Conservation (phyloP, 306 rosid species). For the Rosa multiflora region DNA sequence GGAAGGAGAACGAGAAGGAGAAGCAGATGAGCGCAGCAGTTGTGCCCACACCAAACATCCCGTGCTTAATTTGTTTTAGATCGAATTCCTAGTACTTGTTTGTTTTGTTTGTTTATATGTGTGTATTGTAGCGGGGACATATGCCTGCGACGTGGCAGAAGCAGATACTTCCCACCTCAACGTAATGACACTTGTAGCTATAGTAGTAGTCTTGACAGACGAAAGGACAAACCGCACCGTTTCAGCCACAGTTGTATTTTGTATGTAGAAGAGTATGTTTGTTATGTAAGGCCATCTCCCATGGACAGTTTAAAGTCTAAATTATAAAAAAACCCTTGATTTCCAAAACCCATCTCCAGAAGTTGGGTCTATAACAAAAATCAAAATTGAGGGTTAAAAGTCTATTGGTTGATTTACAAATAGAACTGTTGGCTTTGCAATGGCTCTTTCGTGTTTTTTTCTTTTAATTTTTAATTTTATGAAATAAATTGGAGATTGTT, state of each 20-base stretch:
- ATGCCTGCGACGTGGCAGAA: neutral
- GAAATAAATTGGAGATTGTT: no score
- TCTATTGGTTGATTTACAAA: no score
- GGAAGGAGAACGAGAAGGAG: neutral
- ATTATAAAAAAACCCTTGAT: no score
- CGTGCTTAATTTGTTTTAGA: slow-evolving; percentile 1
- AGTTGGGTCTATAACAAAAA: no score
- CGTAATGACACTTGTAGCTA: neutral
- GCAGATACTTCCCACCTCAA: neutral
- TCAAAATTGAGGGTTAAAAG: no score
- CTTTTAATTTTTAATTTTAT: no score
- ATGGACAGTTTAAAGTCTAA: no score
- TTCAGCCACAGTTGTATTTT: neutral
- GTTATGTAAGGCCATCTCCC: no score
- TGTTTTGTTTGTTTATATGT: neutral
- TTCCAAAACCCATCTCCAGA: no score
- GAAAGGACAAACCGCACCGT: neutral
- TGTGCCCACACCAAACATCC: neutral
- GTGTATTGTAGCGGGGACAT: neutral
- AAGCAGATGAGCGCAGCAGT: neutral
- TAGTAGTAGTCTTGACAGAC: neutral
- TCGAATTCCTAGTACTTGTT: neutral
- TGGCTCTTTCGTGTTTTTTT: no score
- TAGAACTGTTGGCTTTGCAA: no score
- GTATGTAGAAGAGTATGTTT: neutral